Evolutionary conservation across 1,284 basidiomycete species (phyloP), one percentile per base, ranked within the genome.

Genomic region (Ganoderma boninense): DNA sequence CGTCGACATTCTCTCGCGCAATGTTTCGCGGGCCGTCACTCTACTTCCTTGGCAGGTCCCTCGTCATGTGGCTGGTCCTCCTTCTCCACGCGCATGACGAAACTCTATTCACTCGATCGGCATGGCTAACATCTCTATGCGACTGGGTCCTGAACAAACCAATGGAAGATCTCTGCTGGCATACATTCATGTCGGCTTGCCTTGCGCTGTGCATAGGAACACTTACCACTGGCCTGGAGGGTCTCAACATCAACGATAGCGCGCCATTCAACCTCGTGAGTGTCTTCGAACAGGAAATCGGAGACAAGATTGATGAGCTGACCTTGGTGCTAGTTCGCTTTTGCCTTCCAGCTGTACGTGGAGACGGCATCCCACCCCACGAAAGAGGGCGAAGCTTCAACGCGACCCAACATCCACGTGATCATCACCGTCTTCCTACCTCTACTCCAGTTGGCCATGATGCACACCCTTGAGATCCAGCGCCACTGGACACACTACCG

Each of bases 261-360:
- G 86, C 89, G 1, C 90, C 91, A 0, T 91, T 92, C 79, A 91
- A 91, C 74, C 77, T 93, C 74, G 91, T 93, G 74, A 64, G 87
- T 68, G 70, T 65, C 54, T 68, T 40, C 11, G 64, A 61, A 26
- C 65, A 42, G 40, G 66, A 54, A 35, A 54, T 46, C 60, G 29
- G n/a, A 6, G 14, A 16, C 4, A 16, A 29, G 18, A 10, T 57
- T 35, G 7, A 14, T 67, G 68, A 54, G 46, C 54, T 57, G 5
- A 57, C 54, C 7, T 57, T 52, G 59, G 26, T 26, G 10, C 10
- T 35, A 93, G 92, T 88, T 92, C 73, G 90, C 91, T 44, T 94
- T 93, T 74, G 88, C 91, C 0, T 93, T 93, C 79, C 83, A 92
- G 54, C 79, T 94, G 20, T 90, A 93, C 73, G 86, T 92, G 10